These are phyloP conservation scores for Prunus yedoensis DNA, from an alignment of 331 rosid species.

Conservation along the genomic window DNA sequence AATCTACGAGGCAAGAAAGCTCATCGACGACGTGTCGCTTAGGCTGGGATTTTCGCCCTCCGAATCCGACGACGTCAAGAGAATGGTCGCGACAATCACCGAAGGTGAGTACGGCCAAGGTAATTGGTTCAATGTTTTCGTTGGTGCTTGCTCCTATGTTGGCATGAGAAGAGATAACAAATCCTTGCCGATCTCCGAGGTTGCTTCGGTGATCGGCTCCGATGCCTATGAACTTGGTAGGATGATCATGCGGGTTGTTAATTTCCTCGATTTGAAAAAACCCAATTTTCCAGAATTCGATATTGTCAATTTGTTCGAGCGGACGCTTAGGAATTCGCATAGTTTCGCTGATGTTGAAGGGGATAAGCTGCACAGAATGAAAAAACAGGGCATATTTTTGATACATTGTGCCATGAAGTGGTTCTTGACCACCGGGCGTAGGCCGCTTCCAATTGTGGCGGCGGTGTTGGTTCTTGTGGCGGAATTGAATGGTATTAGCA, in stretches of 20 bases:
- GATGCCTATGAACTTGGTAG: slow-evolving; percentile 59
- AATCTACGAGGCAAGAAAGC: slow-evolving; percentile 41
- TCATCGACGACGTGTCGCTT: slow-evolving; percentile 42
- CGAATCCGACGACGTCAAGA: slow-evolving; percentile 30
- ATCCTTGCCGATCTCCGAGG: slow-evolving; percentile 59
- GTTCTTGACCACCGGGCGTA: slow-evolving; percentile 68
- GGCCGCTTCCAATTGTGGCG: slow-evolving; percentile 68
- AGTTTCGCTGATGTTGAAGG: slow-evolving; percentile 24
- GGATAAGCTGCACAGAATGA: slow-evolving; percentile 38
- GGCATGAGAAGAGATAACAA: slow-evolving; percentile 51
- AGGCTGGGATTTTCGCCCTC: slow-evolving; percentile 43
- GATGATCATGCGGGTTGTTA: slow-evolving; percentile 56
- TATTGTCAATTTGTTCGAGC: slow-evolving; percentile 47
- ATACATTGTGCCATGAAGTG: slow-evolving; percentile 69
- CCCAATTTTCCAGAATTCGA: slow-evolving; percentile 55
- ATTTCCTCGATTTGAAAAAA: slow-evolving; percentile 46
- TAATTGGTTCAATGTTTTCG: slow-evolving; percentile 55
- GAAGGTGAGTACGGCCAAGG: slow-evolving; percentile 70
- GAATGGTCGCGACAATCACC: slow-evolving; percentile 51
- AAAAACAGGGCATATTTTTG: slow-evolving; percentile 63
- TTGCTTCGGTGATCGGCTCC: slow-evolving; percentile 40
- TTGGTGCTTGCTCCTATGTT: slow-evolving; percentile 69
- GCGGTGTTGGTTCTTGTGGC: slow-evolving; percentile 67
- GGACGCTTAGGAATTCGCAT: slow-evolving; percentile 38
- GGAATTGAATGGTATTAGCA: slow-evolving; percentile 50